Conservation (phyloP, 2,329 filamentous ascomycete species). For the Lasiodiplodia sp. region DNA sequence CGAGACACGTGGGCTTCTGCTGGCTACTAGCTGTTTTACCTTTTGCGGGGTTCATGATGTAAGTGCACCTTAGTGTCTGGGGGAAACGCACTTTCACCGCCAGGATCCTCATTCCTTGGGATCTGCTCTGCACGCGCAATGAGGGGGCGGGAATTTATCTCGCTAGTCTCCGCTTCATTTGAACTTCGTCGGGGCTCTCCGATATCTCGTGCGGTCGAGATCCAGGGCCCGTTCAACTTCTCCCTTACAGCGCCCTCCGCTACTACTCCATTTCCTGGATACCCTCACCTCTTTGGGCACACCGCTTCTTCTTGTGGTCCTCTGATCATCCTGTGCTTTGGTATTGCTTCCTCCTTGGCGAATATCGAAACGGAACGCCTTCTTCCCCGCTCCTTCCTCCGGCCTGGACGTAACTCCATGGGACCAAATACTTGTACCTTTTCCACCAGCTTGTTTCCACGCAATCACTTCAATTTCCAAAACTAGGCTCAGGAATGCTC, state of each 20-base stretch:
- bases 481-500: too few relatives aligned
- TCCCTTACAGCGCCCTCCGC: not conserved
- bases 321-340: too few relatives aligned
- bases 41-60: conserved; percentile 19
- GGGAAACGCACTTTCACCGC: not conserved
- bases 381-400: too few relatives aligned
- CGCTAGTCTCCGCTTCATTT: conserved; percentile 12
- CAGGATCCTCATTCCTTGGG: not conserved
- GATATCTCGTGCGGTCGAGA: not conserved
- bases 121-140: conserved; percentile 2
- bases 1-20: not conserved
- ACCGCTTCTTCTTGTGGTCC: too few relatives aligned
- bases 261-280: not conserved
- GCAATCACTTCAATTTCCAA: too few relatives aligned
- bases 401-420: too few relatives aligned
- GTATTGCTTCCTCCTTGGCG: too few relatives aligned
- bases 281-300: not conserved
- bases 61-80: conserved; percentile 18
- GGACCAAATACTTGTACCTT: too few relatives aligned
- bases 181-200: conserved; percentile 2
- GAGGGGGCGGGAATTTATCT: conserved; percentile 24
- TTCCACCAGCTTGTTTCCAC: too few relatives aligned
- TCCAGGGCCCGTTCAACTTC: not conserved
- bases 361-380: too few relatives aligned
- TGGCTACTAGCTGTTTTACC: not conserved